A percentile compares a stretch with the other conserved stretches of the same genome.
Evolutionary conservation across 2,329 filamentous ascomycete species (phyloP).

Genomic region (Colletotrichum sp.): DNA sequence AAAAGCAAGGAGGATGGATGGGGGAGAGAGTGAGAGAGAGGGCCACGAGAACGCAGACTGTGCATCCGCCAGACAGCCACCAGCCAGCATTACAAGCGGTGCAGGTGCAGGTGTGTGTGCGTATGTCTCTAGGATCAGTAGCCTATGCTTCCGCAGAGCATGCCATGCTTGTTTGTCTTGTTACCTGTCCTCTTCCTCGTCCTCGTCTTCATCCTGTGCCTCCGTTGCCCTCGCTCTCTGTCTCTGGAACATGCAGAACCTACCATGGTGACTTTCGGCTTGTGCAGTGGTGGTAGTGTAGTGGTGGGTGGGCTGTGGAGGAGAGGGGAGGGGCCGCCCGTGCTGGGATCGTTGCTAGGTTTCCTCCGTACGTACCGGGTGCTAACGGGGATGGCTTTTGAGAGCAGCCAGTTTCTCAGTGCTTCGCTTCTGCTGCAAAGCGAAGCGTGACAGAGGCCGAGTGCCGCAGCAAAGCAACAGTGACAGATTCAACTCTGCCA

Average conservation of each 20-base stretch:
- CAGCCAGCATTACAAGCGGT: background rate
- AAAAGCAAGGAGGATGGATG: background rate
- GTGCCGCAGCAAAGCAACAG: background rate
- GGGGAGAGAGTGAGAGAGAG: background rate
- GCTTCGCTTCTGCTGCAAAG: background rate
- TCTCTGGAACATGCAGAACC: background rate
- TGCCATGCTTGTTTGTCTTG: background rate
- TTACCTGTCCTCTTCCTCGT: background rate
- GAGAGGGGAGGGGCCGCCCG: slow-evolving; percentile 6
- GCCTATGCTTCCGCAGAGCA: background rate
- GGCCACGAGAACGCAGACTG: background rate
- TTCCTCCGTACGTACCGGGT: background rate
- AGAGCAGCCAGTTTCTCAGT: background rate
- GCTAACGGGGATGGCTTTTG: background rate
- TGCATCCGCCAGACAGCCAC: background rate
- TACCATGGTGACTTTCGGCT: background rate
- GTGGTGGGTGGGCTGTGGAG: background rate
- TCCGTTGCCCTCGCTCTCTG: background rate
- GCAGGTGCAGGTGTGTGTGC: background rate
- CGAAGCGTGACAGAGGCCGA: background rate
- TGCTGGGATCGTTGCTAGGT: slow-evolving; percentile 12
- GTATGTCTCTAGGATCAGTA: background rate
- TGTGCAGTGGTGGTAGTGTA: background rate
- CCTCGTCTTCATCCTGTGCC: background rate
- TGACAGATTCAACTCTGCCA: slow-evolving; percentile 1